Evolutionary conservation across 352 stramenopile genomes (phyloP).

Genomic region (Pythium rishiriense): DNA sequence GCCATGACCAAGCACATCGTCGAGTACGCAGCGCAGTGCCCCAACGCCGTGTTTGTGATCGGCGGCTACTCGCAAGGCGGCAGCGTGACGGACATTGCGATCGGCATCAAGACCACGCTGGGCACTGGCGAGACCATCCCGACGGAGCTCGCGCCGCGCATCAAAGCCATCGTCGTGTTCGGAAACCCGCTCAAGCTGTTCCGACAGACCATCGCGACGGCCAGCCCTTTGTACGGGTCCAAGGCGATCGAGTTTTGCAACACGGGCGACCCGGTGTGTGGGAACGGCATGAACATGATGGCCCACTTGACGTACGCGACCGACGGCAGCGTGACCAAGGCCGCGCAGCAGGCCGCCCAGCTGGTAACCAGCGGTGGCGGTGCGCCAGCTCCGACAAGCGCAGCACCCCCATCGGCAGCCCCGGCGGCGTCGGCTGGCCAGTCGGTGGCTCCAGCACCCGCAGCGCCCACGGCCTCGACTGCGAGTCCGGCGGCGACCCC

Average conservation of each 20-base stretch:
- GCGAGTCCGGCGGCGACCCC: too few relatives aligned
- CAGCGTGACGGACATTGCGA: constrained; percentile 30
- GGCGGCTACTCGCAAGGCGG: constrained; percentile 21
- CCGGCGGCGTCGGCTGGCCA: too few relatives aligned
- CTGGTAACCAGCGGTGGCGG: too few relatives aligned
- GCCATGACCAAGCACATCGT: constrained; percentile 39
- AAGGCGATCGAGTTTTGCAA: constrained; percentile 18
- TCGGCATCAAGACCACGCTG: constrained; percentile 32
- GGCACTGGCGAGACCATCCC: constrained; percentile 23
- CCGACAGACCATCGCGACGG: constrained; percentile 6
- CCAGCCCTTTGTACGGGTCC: constrained; percentile 6
- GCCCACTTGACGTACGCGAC: constrained; percentile 9
- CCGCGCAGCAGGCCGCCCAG: background rate
- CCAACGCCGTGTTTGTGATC: constrained; percentile 21
- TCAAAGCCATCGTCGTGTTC: constrained; percentile 34
- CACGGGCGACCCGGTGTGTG: constrained; percentile 16
- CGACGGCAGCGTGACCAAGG: background rate
- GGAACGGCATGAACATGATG: background rate
- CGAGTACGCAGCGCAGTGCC: constrained; percentile 28
- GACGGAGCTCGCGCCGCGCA: constrained; percentile 23
- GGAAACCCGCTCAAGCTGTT: constrained; percentile 11
- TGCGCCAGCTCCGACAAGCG: too few relatives aligned
- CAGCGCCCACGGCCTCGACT: too few relatives aligned
- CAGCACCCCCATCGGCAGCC: too few relatives aligned
- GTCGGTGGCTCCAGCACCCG: too few relatives aligned